Conservation (phyloP, 805 yeast genomes). For the Sugiyamaella floridensis region DNA sequence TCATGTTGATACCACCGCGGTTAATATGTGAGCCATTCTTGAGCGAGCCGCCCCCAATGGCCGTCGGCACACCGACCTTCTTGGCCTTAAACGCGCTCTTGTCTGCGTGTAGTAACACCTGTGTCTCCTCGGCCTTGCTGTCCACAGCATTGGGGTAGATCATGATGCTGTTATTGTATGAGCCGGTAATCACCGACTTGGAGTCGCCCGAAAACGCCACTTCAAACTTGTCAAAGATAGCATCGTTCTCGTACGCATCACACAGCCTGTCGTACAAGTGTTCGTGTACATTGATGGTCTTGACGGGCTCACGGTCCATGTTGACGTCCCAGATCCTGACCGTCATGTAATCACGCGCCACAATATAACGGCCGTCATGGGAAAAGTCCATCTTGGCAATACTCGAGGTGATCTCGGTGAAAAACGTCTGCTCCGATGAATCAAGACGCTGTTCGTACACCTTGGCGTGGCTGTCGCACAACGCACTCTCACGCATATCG, state of each 20-base stretch:
- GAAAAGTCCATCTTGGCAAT: conserved; percentile 92
- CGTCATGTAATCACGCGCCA: conserved; percentile 94
- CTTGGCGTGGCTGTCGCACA: conserved; percentile 81
- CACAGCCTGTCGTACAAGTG: conserved; percentile 87
- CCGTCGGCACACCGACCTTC: conserved; percentile 43
- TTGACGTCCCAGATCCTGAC: conserved; percentile 97
- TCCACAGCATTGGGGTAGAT: conserved; percentile 75
- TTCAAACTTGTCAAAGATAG: conserved; percentile 97
- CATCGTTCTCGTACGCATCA: conserved; percentile 97
- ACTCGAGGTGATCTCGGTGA: conserved; percentile 92
- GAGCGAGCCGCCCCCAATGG: conserved; percentile 36
- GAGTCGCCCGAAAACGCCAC: conserved; percentile 93
- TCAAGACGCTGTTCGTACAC: conserved; percentile 88
- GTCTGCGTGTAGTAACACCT: conserved; percentile 92
- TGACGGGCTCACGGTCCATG: conserved; percentile 92
- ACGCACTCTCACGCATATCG: conserved; percentile 92
- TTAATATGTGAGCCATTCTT: conserved; percentile 12
- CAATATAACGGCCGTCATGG: conserved; percentile 87
- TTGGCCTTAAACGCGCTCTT: conserved; percentile 89
- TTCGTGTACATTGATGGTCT: conserved; percentile 93
- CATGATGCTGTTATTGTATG: conserved; percentile 95
- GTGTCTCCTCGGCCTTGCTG: conserved; percentile 39
- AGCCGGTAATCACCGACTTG: conserved; percentile 89
- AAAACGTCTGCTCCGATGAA: conserved; percentile 87
- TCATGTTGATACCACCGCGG: conserved; percentile 34